These are phyloP conservation scores for Bretschneidera sinensis DNA, from an alignment of 345 rosid species.

Conservation along the genomic window DNA sequence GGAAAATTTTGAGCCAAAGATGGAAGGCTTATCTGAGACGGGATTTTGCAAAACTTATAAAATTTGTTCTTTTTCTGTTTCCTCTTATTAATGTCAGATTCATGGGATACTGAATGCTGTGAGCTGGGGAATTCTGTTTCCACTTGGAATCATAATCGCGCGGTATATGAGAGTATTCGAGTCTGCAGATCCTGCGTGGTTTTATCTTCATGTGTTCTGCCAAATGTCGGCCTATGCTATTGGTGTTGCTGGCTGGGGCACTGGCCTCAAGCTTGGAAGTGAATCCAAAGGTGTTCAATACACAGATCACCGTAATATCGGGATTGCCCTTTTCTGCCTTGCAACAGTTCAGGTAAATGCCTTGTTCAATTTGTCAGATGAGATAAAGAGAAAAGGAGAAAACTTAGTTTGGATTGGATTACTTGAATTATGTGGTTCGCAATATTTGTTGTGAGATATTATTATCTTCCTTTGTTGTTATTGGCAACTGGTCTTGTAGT, in stretches of 20 bases:
- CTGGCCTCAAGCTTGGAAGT: conserved; percentile 80
- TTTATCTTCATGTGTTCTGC: conserved; percentile 67
- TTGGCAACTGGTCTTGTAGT: neutral
- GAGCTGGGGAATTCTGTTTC: conserved; percentile 88
- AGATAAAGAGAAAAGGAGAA: too few relatives aligned
- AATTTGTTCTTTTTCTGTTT: too few relatives aligned
- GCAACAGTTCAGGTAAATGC: conserved; percentile 71
- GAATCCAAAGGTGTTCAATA: conserved; percentile 46
- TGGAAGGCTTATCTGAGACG: neutral
- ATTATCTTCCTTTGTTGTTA: neutral
- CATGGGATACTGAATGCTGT: conserved; percentile 84
- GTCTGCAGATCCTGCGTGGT: conserved; percentile 88
- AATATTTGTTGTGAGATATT: neutral
- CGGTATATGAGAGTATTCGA: conserved; percentile 63
- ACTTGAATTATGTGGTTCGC: neutral
- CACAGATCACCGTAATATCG: conserved; percentile 52
- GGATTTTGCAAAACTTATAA: neutral
- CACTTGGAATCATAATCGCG: conserved; percentile 61
- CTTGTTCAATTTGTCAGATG: neutral
- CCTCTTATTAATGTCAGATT: conserved; percentile 33
- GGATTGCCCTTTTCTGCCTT: conserved; percentile 60
- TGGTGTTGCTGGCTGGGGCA: conserved; percentile 90
- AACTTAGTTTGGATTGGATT: neutral
- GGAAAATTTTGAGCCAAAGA: neutral
- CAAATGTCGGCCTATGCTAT: conserved; percentile 67